Conservation (phyloP, 108 stramenopile species). For the Conticribra weissflogii region DNA sequence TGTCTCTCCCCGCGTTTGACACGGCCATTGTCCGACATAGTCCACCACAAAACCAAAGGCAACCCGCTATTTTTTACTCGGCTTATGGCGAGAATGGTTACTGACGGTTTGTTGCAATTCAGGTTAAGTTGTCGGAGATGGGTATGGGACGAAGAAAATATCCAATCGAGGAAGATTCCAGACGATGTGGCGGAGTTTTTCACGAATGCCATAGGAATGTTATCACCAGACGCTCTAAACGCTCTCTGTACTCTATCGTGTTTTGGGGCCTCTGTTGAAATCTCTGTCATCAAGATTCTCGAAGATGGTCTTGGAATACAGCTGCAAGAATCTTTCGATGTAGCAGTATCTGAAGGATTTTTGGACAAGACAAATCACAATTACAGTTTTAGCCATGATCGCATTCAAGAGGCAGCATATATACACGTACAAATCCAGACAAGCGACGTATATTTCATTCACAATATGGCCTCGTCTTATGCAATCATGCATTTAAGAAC, state of each 20-base stretch:
- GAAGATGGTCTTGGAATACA: not conserved
- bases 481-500: not conserved
- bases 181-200: slow-evolving; percentile 11
- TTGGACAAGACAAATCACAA: slow-evolving; percentile 5
- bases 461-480: not conserved
- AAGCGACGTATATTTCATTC: slow-evolving; percentile 8
- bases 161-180: slow-evolving; percentile 8
- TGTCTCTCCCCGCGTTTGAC: slow-evolving; percentile 9
- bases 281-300: not conserved
- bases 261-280: not conserved
- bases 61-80: slow-evolving; percentile 18
- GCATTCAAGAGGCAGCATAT: slow-evolving; percentile 25
- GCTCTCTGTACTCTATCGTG: slow-evolving; percentile 1
- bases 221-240: not conserved
- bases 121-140: slow-evolving; percentile 8
- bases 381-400: slow-evolving; percentile 24
- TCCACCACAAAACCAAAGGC: slow-evolving; percentile 26
- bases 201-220: not conserved
- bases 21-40: slow-evolving; percentile 12
- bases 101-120: slow-evolving; percentile 8
- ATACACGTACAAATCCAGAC: not conserved
- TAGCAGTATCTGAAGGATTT: slow-evolving; percentile 18
- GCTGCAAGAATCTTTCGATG: not conserved
- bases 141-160: slow-evolving; percentile 30
- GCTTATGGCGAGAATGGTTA: slow-evolving; percentile 6